Conservation (phyloP, 371 early-diverging fungal genomes). For the Mortierella sp. region DNA sequence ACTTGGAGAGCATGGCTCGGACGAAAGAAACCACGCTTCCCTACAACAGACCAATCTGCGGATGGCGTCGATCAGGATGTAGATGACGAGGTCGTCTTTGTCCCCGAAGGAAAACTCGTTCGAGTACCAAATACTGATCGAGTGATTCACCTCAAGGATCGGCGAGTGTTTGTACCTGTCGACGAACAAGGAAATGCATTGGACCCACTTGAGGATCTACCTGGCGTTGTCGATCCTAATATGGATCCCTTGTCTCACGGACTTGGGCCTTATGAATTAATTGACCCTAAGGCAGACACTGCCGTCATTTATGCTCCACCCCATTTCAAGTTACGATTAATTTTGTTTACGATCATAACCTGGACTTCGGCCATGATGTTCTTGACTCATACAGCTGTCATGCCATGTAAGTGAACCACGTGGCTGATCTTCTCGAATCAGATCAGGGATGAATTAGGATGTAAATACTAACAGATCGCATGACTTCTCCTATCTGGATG, state of each 20-base stretch:
- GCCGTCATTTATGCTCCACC: conserved; percentile 76
- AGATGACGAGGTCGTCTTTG: conserved; percentile 63
- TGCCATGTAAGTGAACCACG: conserved; percentile 45
- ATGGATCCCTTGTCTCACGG: conserved; percentile 55
- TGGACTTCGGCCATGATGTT: conserved; percentile 61
- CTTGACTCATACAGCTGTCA: conserved; percentile 13
- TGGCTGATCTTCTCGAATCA: background rate
- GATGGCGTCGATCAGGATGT: conserved; percentile 36
- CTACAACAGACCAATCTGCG: conserved; percentile 3
- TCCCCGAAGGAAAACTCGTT: conserved; percentile 65
- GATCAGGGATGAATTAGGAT: too few relatives aligned
- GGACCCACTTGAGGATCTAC: conserved; percentile 65
- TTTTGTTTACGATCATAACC: conserved; percentile 57
- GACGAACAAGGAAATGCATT: conserved; percentile 70
- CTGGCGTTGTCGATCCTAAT: conserved; percentile 61
- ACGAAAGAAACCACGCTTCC: conserved; percentile 41
- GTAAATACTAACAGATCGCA: too few relatives aligned
- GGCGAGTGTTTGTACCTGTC: conserved; percentile 80
- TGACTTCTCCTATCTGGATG: background rate
- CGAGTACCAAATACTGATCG: conserved; percentile 69
- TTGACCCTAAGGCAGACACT: conserved; percentile 60
- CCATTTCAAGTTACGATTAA: conserved; percentile 54
- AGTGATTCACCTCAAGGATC: conserved; percentile 70
- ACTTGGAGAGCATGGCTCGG: conserved; percentile 62
- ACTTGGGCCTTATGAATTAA: conserved; percentile 40